A percentile compares a stretch with the other conserved stretches of the same genome.
phyloP scores from a whole-genome alignment of 352 stramenopile genomes.

The Globisporangium solare region DNA sequence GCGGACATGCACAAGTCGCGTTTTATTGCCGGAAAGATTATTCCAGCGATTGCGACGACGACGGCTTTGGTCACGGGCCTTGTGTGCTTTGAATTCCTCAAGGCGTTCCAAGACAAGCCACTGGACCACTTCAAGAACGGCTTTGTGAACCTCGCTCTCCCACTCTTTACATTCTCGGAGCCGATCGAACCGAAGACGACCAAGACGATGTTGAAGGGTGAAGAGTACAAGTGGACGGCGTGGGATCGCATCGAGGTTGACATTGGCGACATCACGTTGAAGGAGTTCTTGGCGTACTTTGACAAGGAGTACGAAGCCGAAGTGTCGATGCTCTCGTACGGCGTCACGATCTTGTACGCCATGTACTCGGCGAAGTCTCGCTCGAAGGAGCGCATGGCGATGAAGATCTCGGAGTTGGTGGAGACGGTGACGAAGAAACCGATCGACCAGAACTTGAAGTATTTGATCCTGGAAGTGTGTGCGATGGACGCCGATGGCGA shows the following conservation, averaged over 20 bases:
- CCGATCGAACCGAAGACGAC: conserved; percentile 92
- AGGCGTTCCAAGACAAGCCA: conserved; percentile 87
- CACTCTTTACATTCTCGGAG: conserved; percentile 97
- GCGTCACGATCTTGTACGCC: conserved; percentile 88
- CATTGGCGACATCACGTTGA: conserved; percentile 94
- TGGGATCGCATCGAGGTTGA: conserved; percentile 97
- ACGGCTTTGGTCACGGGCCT: conserved; percentile 98
- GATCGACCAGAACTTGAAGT: conserved; percentile 93
- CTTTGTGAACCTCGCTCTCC: conserved; percentile 98
- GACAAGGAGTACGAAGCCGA: conserved; percentile 96
- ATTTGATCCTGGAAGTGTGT: conserved; percentile 95
- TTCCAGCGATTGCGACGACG: conserved; percentile 99
- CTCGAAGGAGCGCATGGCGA: conserved; percentile 93
- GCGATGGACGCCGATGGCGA: conserved; percentile 94
- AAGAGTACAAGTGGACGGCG: conserved; percentile 96
- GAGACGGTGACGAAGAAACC: conserved; percentile 95
- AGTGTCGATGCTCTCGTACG: conserved; percentile 98
- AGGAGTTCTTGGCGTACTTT: conserved; percentile 95
- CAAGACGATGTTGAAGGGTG: conserved; percentile 90
- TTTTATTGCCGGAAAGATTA: conserved; percentile 99
- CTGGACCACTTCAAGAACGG: conserved; percentile 98
- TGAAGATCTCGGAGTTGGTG: conserved; percentile 96
- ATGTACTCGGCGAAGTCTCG: conserved; percentile 88
- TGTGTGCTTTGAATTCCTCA: conserved; percentile 98
- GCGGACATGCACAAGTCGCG: conserved; percentile 97